Percentiles rank a stretch among this genome's conserved stretches.
Evolutionary conservation across 176 grass and related monocot genomes (phyloP).

Genomic region (Aegilops longissima): DNA sequence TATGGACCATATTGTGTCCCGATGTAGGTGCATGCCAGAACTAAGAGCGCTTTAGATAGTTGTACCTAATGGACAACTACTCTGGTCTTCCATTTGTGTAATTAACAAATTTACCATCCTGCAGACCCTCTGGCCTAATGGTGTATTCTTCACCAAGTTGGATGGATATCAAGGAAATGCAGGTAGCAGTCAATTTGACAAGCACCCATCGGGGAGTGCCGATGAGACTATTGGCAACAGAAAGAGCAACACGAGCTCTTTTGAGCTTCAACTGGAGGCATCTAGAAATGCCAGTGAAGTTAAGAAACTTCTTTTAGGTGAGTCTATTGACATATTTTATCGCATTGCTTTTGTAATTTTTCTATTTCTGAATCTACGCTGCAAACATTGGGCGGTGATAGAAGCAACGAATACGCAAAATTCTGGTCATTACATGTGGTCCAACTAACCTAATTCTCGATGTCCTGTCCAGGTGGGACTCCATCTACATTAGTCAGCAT

Average conservation of each 20-base stretch:
- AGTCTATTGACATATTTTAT: slow-evolving; percentile 23
- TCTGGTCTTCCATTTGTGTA: slow-evolving; percentile 14
- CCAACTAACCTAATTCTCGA: slow-evolving; percentile 20
- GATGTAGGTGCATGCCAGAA: neutral
- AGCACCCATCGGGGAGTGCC: slow-evolving; percentile 33
- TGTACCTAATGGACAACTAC: neutral
- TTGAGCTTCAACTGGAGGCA: slow-evolving; percentile 74
- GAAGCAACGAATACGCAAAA: neutral
- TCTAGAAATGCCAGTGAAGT: slow-evolving; percentile 92
- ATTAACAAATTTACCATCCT: slow-evolving; percentile 30
- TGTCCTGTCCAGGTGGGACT: slow-evolving; percentile 70
- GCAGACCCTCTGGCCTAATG: slow-evolving; percentile 92
- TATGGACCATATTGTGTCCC: neutral
- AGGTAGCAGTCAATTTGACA: slow-evolving; percentile 35
- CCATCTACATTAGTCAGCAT: slow-evolving; percentile 89
- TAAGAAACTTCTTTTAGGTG: slow-evolving; percentile 96
- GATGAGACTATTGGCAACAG: slow-evolving; percentile 47
- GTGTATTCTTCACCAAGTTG: slow-evolving; percentile 78
- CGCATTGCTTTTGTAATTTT: neutral
- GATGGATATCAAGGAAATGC: slow-evolving; percentile 58
- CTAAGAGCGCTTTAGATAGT: slow-evolving; percentile 2
- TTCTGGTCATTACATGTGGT: slow-evolving; percentile 1
- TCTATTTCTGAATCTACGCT: slow-evolving; percentile 18
- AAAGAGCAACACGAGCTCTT: slow-evolving; percentile 38
- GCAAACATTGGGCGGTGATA: slow-evolving; percentile 7